Evolutionary conservation across 1,139 yeast species (phyloP), one percentile per base, ranked within the genome.

Genomic region (Cylindricascospora bacillispora): DNA sequence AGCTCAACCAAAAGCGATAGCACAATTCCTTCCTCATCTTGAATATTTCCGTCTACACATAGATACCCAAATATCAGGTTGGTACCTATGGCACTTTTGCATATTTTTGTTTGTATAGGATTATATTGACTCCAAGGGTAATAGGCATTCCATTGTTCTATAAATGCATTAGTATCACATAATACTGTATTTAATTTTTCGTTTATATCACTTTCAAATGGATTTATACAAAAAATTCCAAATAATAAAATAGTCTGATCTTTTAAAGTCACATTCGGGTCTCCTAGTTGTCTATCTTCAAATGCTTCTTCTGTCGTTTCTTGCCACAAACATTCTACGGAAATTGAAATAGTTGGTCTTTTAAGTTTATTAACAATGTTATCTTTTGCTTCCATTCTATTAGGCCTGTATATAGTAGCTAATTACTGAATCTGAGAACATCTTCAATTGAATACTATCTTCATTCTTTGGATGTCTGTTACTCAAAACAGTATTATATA

Each of bases 121-220:
- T 40, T 39, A 29, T 57, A 41, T 16, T 41, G 42, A 11, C 48
- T 49, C 70, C 70, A 71, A 0, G 71, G 64, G 38, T 62, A 70
- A 31, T 48, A 38, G 1, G 43, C 31, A 13, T 55, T 38, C 60
- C 70, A 70, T 0, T 65, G 63, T 3, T 40, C 32, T n/a, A 68
- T 40, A 22, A 49, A 47, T 1, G 38, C 26, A 3, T 35, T 17
- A 4, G 63, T 29, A 19, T 47, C 47, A 1, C 38, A 27, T 14
- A 35, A 34, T 2, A 54, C 34, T 3, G 31, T 27, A 5, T 35
- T 19, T 2, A 58, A 26, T 13, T 43, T 37, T 1, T 16, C 13
- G 6, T 22, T n/a, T 2, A 28, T 24, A 7, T 43, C 7, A n/a
- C n/a, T 40, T 5, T 18, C 21, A 18, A 7, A 18, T 7, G 21